Percentiles rank a stretch among this genome's conserved stretches.
Evolutionary conservation across 2,329 filamentous ascomycete species (phyloP).

Genomic region (Helotiales sp.): DNA sequence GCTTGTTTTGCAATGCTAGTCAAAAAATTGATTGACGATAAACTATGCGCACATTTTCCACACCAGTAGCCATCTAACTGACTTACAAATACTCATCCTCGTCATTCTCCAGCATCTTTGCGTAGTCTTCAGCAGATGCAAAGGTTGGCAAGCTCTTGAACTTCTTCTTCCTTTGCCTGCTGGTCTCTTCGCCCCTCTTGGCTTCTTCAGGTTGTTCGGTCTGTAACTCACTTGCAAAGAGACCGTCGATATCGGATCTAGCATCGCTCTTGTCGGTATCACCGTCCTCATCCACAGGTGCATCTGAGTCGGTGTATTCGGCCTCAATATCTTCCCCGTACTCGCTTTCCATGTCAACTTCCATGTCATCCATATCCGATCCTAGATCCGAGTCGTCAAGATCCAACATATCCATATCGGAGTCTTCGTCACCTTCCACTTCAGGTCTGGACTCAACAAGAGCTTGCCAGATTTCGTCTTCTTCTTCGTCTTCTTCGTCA

Average conservation of each 20-base stretch:
- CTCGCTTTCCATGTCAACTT: slow-evolving; percentile 52
- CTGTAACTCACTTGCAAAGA: slow-evolving; percentile 44
- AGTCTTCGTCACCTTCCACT: slow-evolving; percentile 68
- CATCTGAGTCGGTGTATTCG: slow-evolving; percentile 40
- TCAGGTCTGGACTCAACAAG: slow-evolving; percentile 82
- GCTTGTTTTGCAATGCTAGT: not conserved
- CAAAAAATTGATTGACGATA: not conserved
- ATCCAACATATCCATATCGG: slow-evolving; percentile 54
- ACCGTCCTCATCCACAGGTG: slow-evolving; percentile 31
- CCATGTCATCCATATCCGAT: slow-evolving; percentile 52
- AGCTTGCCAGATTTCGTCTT: slow-evolving; percentile 91
- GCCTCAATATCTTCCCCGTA: slow-evolving; percentile 48
- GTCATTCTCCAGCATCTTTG: slow-evolving; percentile 77
- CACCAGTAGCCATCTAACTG: not conserved
- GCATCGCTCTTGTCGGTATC: slow-evolving; percentile 51
- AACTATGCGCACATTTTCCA: not conserved
- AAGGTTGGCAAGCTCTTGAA: slow-evolving; percentile 91
- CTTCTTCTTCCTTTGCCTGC: slow-evolving; percentile 74
- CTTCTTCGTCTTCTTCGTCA: slow-evolving; percentile 61
- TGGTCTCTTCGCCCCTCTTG: slow-evolving; percentile 50
- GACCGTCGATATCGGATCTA: slow-evolving; percentile 54
- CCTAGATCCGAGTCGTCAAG: slow-evolving; percentile 56
- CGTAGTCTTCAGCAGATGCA: slow-evolving; percentile 93
- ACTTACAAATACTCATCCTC: slow-evolving; percentile 53
- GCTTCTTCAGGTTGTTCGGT: slow-evolving; percentile 25